Conservation (phyloP, 2,329 filamentous ascomycete genomes). For the Periconia sp. region DNA sequence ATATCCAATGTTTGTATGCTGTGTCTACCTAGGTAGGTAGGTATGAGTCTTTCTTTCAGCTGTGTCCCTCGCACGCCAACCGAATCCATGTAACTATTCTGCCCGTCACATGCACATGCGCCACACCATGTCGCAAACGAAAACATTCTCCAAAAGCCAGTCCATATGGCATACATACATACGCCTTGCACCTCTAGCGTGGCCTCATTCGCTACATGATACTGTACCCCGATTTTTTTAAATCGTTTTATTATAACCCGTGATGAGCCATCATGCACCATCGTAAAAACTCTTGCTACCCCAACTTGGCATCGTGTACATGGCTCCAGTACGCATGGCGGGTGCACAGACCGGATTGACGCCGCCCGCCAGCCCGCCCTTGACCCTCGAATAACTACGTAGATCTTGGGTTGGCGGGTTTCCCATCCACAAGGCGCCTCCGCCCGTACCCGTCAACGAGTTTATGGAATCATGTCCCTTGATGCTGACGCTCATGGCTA, state of each 20-base stretch:
- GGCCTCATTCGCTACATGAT: too few species aligned
- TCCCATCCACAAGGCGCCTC: neutral
- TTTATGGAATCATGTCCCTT: neutral
- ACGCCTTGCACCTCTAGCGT: too few species aligned
- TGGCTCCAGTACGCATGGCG: neutral
- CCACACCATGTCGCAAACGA: neutral
- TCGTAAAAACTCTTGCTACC: neutral
- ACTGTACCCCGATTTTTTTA: too few species aligned
- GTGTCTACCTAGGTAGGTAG: too few species aligned
- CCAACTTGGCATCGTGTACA: neutral
- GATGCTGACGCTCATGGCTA: neutral
- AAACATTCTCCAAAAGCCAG: neutral
- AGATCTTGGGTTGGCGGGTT: neutral
- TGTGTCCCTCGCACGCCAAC: neutral
- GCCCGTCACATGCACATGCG: neutral
- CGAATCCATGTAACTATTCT: neutral
- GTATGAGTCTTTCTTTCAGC: neutral
- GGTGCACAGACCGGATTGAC: neutral
- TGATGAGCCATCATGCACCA: neutral
- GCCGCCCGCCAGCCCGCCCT: too few species aligned
- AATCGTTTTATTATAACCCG: too few species aligned
- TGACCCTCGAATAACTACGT: neutral
- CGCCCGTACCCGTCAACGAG: neutral
- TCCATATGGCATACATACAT: neutral
- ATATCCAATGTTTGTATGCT: neutral